Evolutionary conservation across 2,329 filamentous ascomycete genomes (phyloP), one percentile per base, ranked within the genome.

Genomic region (Sporothrix luriei): DNA sequence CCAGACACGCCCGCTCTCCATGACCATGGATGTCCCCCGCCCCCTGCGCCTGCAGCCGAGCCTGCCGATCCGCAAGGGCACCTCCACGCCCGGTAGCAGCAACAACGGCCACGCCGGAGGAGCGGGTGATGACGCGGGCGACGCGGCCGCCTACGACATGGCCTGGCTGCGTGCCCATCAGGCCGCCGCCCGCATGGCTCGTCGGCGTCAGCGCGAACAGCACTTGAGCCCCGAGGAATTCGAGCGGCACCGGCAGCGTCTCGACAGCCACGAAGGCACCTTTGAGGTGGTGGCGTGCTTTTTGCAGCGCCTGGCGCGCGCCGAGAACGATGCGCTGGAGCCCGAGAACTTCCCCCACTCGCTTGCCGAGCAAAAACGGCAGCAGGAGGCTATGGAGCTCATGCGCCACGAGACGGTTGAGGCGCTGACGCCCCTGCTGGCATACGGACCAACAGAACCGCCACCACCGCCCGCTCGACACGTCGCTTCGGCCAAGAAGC

Each of bases 251-350:
- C 66, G 46, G n/a, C 24, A n/a, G 24, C 40, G 38, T 10, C 68
- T 70, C 40, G 62, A 70, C 26, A 68, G 66, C 68, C 64, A 68
- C 40, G 72, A 71, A 68, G 71, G 72, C 49, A 52, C 54, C 10
- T 68, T 71, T 43, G 69, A 71, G 55, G 70, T 73, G 46, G 51
- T 68, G 40, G 40, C 14, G n/a, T 66, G 51, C 38, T 73, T 72
- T 52, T 24, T 72, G 40, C 55, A 46, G 26, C 66, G 66, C 10
- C 71, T 73, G 29, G 72, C 70, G 6, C 66, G 48, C 3, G 71
- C 71, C 66, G 72, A 73, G 46, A 73, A 73, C 70, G 71, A 66
- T 1, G 24, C 70, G 52, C 70, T 73, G 14, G 62, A 69, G 48
- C 43, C 55, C 2, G 59, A 29, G 1, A 48, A 54, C 40, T 71